phyloP scores from a whole-genome alignment of 106 monocot genomes.

The Narthecium ossifragum region DNA sequence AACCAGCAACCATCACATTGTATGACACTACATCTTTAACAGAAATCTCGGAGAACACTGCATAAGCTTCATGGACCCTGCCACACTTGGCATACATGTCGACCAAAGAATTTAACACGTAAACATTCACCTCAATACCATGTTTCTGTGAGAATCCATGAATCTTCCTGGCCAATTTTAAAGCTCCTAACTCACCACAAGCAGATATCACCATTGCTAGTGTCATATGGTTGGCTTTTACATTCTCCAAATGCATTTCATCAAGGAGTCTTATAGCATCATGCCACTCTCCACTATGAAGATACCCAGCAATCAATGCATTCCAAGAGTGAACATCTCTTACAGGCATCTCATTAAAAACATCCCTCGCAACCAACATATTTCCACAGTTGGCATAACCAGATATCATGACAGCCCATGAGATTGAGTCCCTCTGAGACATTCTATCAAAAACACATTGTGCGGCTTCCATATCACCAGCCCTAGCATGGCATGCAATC shows the following conservation, averaged over 20 bases:
- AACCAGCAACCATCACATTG: conserved; percentile 37
- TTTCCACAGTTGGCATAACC: conserved; percentile 22
- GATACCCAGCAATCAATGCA: conserved; percentile 25
- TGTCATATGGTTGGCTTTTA: conserved; percentile 34
- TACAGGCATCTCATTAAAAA: conserved; percentile 31
- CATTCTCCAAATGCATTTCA: conserved; percentile 9
- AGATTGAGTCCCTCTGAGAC: conserved; percentile 25
- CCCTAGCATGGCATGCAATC: conserved; percentile 32
- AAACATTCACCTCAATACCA: conserved; percentile 12
- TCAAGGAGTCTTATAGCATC: conserved; percentile 25
- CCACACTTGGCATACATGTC: conserved; percentile 63
- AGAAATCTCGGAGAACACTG: conserved; percentile 21
- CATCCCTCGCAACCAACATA: conserved; percentile 11
- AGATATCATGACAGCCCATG: conserved; percentile 32
- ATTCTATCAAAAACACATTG: conserved; percentile 27
- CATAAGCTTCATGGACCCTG: conserved; percentile 18
- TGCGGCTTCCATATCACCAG: conserved; percentile 23
- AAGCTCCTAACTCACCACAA: conserved; percentile 30
- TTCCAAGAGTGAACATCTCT: conserved; percentile 36
- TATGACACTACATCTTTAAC: conserved; percentile 44
- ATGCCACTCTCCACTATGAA: conserved; percentile 29
- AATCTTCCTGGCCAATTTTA: conserved; percentile 19
- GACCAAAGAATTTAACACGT: conserved; percentile 36
- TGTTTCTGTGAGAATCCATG: conserved; percentile 35
- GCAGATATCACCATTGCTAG: conserved; percentile 39